These are phyloP conservation scores for Emmonsia crescens DNA, from an alignment of 2,329 filamentous ascomycete species.

Conservation along the genomic window DNA sequence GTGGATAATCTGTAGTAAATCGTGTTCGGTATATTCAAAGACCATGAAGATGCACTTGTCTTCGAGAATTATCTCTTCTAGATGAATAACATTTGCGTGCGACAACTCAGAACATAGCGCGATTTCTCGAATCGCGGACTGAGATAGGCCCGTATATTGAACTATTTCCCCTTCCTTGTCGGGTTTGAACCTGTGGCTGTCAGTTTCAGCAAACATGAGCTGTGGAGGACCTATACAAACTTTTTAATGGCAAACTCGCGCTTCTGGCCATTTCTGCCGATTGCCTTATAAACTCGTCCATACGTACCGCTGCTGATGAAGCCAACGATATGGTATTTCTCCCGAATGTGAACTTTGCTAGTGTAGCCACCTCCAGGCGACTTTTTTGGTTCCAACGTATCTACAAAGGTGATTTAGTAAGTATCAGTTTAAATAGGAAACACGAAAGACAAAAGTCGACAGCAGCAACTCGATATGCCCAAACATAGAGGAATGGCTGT, in stretches of 20 bases:
- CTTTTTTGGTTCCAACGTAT: slow-evolving; percentile 28
- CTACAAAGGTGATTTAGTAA: slow-evolving; percentile 20
- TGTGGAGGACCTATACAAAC: slow-evolving; percentile 34
- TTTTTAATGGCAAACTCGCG: slow-evolving; percentile 98
- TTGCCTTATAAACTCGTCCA: slow-evolving; percentile 93
- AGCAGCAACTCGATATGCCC: neutral
- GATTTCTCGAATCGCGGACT: slow-evolving; percentile 96
- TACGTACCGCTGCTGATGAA: slow-evolving; percentile 98
- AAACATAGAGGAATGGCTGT: neutral
- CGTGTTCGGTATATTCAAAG: slow-evolving; percentile 97
- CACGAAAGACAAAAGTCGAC: neutral
- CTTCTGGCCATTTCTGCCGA: slow-evolving; percentile 58
- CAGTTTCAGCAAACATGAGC: neutral
- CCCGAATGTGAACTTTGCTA: slow-evolving; percentile 74
- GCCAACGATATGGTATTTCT: slow-evolving; percentile 91
- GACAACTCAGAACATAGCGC: slow-evolving; percentile 84
- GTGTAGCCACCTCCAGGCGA: slow-evolving; percentile 43
- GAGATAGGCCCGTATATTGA: slow-evolving; percentile 93
- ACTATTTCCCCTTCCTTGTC: slow-evolving; percentile 95
- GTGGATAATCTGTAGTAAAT: slow-evolving; percentile 94
- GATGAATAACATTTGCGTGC: slow-evolving; percentile 78
- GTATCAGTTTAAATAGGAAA: slow-evolving; percentile 9
- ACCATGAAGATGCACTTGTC: slow-evolving; percentile 99
- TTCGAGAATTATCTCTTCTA: slow-evolving; percentile 92
- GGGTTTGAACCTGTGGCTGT: slow-evolving; percentile 62